These are phyloP conservation scores for Logfia minima DNA, from an alignment of 129 eudicot species.

Conservation along the genomic window DNA sequence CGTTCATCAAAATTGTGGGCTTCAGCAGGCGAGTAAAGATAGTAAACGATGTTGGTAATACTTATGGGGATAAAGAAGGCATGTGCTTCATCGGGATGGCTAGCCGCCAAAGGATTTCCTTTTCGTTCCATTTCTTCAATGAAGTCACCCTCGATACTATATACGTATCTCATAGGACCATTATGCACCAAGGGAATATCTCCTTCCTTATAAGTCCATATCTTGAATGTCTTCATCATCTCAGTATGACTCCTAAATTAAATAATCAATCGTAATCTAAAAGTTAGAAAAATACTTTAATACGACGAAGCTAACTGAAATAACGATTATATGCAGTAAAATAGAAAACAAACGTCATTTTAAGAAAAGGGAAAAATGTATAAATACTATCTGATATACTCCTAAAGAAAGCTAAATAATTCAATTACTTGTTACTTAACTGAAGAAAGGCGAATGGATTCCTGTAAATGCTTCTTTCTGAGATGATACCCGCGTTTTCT, in stretches of 20 bases:
- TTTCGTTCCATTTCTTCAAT: conserved; percentile 54
- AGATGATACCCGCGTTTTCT: not conserved
- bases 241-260: conserved; percentile 70
- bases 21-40: conserved; percentile 41
- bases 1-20: conserved; percentile 25
- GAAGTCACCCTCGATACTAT: conserved; percentile 70
- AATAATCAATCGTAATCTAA: too few relatives aligned
- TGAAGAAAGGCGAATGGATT: conserved; percentile 35
- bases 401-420: conserved; percentile 33
- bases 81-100: conserved; percentile 59
- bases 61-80: conserved; percentile 71
- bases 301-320: too few relatives aligned
- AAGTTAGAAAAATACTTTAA: too few relatives aligned
- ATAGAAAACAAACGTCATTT: not conserved
- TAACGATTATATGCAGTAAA: too few relatives aligned
- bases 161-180: conserved; percentile 62
- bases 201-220: conserved; percentile 76
- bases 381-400: conserved; percentile 26
- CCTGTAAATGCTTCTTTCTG: conserved; percentile 24
- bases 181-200: conserved; percentile 71
- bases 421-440: conserved; percentile 25
- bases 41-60: conserved; percentile 41
- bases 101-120: conserved; percentile 47
- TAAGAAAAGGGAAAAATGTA: not conserved
- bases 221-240: conserved; percentile 62